Evolutionary conservation across 257 asterid species (phyloP).

Genomic region (Solanum ahanhuiri): DNA sequence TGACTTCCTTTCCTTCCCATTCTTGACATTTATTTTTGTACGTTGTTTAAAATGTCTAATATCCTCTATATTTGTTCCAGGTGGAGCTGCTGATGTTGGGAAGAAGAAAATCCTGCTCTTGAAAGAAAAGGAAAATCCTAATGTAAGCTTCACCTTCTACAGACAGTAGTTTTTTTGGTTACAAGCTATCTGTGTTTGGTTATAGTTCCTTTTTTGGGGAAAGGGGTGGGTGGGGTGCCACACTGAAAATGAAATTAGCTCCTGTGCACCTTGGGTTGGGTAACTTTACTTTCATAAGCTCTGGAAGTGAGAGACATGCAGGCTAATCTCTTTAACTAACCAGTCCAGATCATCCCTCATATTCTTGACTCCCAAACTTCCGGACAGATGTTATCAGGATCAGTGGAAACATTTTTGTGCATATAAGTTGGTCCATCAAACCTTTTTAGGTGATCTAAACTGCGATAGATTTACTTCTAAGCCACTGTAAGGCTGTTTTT

Average conservation of each 20-base stretch:
- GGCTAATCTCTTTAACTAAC: neutral
- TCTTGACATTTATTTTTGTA: neutral
- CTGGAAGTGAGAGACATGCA: neutral
- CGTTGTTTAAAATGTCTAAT: neutral
- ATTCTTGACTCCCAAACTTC: neutral
- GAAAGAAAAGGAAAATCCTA: slow-evolving; percentile 69
- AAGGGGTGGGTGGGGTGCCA: neutral
- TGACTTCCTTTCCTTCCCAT: neutral
- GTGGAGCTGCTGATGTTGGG: slow-evolving; percentile 39
- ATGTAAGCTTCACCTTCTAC: slow-evolving; percentile 30
- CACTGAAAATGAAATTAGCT: neutral
- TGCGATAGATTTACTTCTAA: neutral
- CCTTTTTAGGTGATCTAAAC: neutral
- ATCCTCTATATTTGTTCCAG: slow-evolving; percentile 22
- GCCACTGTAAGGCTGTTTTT: neutral
- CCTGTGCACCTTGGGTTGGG: neutral
- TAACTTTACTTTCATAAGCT: neutral
- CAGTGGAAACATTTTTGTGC: neutral
- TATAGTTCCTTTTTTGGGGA: neutral
- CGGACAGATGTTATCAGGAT: neutral
- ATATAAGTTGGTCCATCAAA: neutral
- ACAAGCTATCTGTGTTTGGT: neutral
- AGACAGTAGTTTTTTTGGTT: neutral
- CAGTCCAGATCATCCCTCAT: neutral
- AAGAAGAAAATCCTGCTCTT: slow-evolving; percentile 73